A percentile compares a stretch with the other conserved stretches of the same genome.
Conservation (phyloP, 495 filamentous ascomycete species). For the Cudoniella acicularis region DNA sequence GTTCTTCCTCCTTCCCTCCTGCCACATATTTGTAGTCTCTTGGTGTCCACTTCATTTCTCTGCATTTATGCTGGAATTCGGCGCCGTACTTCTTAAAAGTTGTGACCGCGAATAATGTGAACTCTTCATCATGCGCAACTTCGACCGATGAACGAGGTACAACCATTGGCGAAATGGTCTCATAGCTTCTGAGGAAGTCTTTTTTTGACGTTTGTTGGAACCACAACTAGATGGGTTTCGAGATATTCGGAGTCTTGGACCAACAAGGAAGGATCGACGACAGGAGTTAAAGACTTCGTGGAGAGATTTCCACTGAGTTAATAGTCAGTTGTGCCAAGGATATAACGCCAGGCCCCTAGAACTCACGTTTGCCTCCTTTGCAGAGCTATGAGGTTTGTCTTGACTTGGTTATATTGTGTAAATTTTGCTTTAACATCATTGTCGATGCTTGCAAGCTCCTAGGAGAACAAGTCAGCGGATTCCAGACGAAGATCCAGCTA, state of each 20-base stretch:
- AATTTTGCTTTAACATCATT: slow-evolving; percentile 93
- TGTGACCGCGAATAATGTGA: slow-evolving; percentile 81
- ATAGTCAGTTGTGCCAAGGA: slow-evolving; percentile 2
- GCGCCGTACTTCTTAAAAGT: slow-evolving; percentile 84
- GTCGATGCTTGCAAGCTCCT: slow-evolving; percentile 86
- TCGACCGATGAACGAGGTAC: slow-evolving; percentile 82
- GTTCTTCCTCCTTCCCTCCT: slow-evolving; percentile 82
- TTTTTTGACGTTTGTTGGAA: slow-evolving; percentile 73
- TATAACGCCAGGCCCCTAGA: not conserved
- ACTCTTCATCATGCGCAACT: slow-evolving; percentile 80
- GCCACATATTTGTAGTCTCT: slow-evolving; percentile 91
- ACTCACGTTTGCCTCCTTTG: slow-evolving; percentile 82
- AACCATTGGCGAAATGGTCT: slow-evolving; percentile 75
- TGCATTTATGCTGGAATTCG: slow-evolving; percentile 84
- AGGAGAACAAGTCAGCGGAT: slow-evolving; percentile 8
- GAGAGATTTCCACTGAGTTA: slow-evolving; percentile 81
- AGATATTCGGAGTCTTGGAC: slow-evolving; percentile 93
- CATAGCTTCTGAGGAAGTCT: slow-evolving; percentile 86
- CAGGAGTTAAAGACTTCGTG: slow-evolving; percentile 84
- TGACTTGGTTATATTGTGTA: slow-evolving; percentile 85
- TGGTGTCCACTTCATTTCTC: slow-evolving; percentile 90
- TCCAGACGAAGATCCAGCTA: not conserved
- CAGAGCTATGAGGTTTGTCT: slow-evolving; percentile 71
- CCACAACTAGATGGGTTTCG: slow-evolving; percentile 88
- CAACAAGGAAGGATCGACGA: slow-evolving; percentile 74